Base-by-base conservation (phyloP, 1,284 basidiomycete species). In the Microbotryomycetes sp. region DNA sequence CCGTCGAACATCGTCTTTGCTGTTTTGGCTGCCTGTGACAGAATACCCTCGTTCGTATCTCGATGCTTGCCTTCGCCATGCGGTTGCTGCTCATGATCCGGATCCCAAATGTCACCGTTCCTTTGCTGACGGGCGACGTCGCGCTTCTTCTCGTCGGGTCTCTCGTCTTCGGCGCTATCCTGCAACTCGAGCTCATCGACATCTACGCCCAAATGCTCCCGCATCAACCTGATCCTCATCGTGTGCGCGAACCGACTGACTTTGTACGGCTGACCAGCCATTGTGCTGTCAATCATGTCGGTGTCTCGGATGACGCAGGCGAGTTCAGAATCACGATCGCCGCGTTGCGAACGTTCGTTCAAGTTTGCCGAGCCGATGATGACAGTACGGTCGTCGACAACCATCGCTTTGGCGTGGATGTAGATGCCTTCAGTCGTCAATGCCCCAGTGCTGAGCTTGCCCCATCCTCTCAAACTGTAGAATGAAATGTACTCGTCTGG, bases 351-450 rank as follows among this genome's bases (percentile, higher is more conserved):
- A 32, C 94, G 85, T 76, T 99, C 94, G 74, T 99, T 98, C 80
- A 98, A 94, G 75, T 98, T 98, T 22, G 94, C 94, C 61, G 92
- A 96, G n/a, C 94, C 94, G 70, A 97, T 97, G 68, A 98, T 91
- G n/a, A 86, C 93, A 49, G 96, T 80, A 32, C 92, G 86, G 73
- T 99, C 94, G 74, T 98, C 96, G 12, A 97, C 92, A 58, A 98
- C 86, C 80, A 94, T 93, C 29, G 86, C 74, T 76, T 84, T 71
- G 42, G 66, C 70, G 58, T 69, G 70, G 22, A 71, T 70, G 57
- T 72, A 71, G 42, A 70, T 67, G 67, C 73, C 78, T 75, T 97
- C 94, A 1, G 92, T 96, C 3, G 89, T 89, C 62, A 98, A 79
- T 29, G 85, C 81, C 55, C 91, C 90, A 7, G 85, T 86, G 15